Percentiles rank a stretch among this genome's conserved stretches.
phyloP scores from a whole-genome alignment of 2,329 filamentous ascomycete genomes.

The Clonostachys rhizophaga region DNA sequence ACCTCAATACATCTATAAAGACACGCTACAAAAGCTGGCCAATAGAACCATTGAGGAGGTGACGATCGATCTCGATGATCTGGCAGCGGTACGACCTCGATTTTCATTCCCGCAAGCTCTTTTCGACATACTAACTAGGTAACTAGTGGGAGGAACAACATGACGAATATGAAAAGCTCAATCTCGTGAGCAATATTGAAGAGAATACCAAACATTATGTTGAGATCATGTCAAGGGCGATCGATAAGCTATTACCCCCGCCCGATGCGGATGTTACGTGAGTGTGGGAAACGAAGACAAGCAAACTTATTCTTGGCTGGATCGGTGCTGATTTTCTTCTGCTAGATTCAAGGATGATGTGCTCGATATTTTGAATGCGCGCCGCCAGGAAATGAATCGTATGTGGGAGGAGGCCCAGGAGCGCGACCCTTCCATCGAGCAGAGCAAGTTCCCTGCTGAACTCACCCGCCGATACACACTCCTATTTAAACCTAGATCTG shows the following conservation, averaged over 20 bases:
- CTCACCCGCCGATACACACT: slow-evolving; percentile 91
- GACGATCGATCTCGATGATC: slow-evolving; percentile 83
- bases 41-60: slow-evolving; percentile 76
- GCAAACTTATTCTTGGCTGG: background rate
- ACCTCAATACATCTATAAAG: slow-evolving; percentile 82
- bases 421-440: slow-evolving; percentile 58
- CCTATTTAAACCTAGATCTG: slow-evolving; percentile 89
- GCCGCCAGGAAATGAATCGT: slow-evolving; percentile 82
- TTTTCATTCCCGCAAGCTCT: background rate
- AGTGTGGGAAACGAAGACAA: slow-evolving; percentile 15
- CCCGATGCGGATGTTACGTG: slow-evolving; percentile 75
- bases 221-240: slow-evolving; percentile 81
- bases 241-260: slow-evolving; percentile 80
- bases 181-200: slow-evolving; percentile 80
- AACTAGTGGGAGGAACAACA: slow-evolving; percentile 69
- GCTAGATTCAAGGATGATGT: slow-evolving; percentile 92
- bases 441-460: slow-evolving; percentile 84
- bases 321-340: background rate
- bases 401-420: slow-evolving; percentile 64
- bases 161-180: slow-evolving; percentile 62
- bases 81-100: slow-evolving; percentile 57
- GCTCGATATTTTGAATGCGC: slow-evolving; percentile 92
- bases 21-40: slow-evolving; percentile 80
- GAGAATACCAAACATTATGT: slow-evolving; percentile 93
- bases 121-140: background rate